Percentiles rank a stretch among this genome's conserved stretches.
These are phyloP conservation scores for Suillus fuscotomentosus DNA, from an alignment of 768 basidiomycete species.

Conservation along the genomic window DNA sequence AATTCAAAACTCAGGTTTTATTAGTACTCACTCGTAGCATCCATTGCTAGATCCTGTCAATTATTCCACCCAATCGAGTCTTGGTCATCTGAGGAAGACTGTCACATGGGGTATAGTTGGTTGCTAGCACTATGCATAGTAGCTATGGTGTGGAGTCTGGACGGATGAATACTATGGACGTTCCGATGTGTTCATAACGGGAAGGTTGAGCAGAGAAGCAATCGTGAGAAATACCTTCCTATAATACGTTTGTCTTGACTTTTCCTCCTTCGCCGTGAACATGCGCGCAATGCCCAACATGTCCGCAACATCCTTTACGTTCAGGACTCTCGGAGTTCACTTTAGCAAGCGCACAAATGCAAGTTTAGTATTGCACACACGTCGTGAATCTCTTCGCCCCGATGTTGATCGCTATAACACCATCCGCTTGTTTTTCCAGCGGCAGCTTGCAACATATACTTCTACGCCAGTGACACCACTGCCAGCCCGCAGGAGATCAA, in stretches of 20 bases:
- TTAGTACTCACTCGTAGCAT: no score
- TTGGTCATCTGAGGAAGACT: no score
- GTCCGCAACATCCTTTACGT: constrained; percentile 10
- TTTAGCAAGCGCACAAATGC: constrained; percentile 4
- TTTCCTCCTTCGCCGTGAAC: not conserved
- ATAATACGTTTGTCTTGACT: not conserved
- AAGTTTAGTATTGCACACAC: constrained; percentile 22
- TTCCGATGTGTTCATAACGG: no score
- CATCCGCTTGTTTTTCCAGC: constrained; percentile 59
- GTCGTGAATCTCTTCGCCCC: constrained; percentile 23
- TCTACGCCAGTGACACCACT: constrained; percentile 1
- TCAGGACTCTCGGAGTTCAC: constrained; percentile 6
- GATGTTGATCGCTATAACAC: constrained; percentile 55
- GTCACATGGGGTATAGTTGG: no score
- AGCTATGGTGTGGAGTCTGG: no score
- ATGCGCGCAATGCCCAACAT: constrained; percentile 2
- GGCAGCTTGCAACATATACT: constrained; percentile 21
- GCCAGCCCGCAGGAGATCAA: not conserved
- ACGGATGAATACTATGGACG: no score
- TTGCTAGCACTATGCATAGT: no score
- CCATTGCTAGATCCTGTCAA: no score
- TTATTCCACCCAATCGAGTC: no score
- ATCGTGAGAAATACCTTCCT: constrained; percentile 1
- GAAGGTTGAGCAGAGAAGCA: no score
- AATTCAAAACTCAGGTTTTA: no score